Evolutionary conservation across 2,329 filamentous ascomycete species (phyloP).

Genomic region (Nannizziopsis arthrosporioides): DNA sequence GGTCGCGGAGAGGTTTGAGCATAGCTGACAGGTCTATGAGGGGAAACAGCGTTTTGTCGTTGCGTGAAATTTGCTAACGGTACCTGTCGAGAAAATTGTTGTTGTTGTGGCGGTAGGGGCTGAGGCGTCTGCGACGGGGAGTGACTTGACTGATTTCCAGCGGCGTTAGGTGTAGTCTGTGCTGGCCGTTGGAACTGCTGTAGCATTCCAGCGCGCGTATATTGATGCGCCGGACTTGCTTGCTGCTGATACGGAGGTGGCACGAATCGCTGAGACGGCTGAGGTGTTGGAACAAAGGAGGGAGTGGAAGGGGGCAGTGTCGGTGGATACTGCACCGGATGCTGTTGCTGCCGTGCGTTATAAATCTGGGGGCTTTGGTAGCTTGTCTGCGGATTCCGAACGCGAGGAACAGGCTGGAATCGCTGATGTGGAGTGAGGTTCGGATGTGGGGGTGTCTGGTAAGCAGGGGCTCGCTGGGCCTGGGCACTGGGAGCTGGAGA

Average conservation of each 20-base stretch:
- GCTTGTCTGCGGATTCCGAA: constrained; percentile 19
- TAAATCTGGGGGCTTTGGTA: constrained; percentile 26
- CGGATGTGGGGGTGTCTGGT: constrained; percentile 23
- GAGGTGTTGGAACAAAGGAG: constrained; percentile 23
- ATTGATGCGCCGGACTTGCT: constrained; percentile 21
- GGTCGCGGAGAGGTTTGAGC: constrained; percentile 26
- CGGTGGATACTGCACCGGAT: constrained; percentile 25
- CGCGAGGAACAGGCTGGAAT: constrained; percentile 16
- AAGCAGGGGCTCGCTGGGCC: constrained; percentile 20
- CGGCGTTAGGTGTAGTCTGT: constrained; percentile 28
- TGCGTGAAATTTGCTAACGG: constrained; percentile 22
- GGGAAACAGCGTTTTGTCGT: constrained; percentile 23
- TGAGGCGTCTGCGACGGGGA: constrained; percentile 21
- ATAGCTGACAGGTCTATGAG: constrained; percentile 25
- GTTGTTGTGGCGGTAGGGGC: constrained; percentile 19
- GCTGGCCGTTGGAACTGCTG: constrained; percentile 32
- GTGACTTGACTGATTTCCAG: constrained; percentile 22
- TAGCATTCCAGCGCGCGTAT: constrained; percentile 26
- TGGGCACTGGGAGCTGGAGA: constrained; percentile 24
- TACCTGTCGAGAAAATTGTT: constrained; percentile 16
- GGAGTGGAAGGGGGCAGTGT: constrained; percentile 18
- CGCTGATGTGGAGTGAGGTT: constrained; percentile 24
- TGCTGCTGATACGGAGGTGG: constrained; percentile 26
- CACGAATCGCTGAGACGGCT: constrained; percentile 28
- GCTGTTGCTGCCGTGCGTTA: constrained; percentile 23